Evolutionary conservation across 2,329 filamentous ascomycete species (phyloP).

Genomic region (Cadophora sp.): DNA sequence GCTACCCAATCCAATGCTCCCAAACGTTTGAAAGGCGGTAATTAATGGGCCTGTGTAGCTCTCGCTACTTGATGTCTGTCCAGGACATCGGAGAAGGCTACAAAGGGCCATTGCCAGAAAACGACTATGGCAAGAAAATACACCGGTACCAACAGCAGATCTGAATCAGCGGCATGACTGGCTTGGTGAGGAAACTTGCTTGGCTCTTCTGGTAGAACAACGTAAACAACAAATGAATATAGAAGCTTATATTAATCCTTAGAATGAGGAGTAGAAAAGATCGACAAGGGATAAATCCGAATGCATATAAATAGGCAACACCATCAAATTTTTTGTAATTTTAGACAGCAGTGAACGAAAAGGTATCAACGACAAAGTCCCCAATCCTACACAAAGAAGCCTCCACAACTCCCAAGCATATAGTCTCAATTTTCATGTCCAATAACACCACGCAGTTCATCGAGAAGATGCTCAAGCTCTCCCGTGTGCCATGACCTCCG

Average conservation of each 20-base stretch:
- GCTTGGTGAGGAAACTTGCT: neutral
- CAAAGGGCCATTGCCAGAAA: slow-evolving; percentile 5
- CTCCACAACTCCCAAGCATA: neutral
- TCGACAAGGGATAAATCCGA: no score
- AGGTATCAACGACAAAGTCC: slow-evolving; percentile 2
- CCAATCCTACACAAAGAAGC: neutral
- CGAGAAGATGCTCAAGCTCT: neutral
- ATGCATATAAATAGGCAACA: neutral
- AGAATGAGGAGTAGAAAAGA: no score
- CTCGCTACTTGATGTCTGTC: neutral
- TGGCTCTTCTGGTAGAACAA: neutral
- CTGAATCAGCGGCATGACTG: slow-evolving; percentile 3
- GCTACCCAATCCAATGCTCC: neutral
- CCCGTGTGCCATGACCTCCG: slow-evolving; percentile 45
- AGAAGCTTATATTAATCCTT: no score
- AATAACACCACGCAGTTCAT: neutral
- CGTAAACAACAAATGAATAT: no score
- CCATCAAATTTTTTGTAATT: neutral
- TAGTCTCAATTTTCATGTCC: neutral
- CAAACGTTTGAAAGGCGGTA: neutral
- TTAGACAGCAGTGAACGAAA: neutral
- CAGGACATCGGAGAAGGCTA: slow-evolving; percentile 3
- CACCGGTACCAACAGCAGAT: neutral
- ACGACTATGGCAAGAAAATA: neutral
- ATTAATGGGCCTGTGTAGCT: slow-evolving; percentile 6